Percentiles rank a stretch among this genome's conserved stretches.
phyloP scores from a whole-genome alignment of 495 filamentous ascomycete genomes.

The Hypoxylon trugodes region DNA sequence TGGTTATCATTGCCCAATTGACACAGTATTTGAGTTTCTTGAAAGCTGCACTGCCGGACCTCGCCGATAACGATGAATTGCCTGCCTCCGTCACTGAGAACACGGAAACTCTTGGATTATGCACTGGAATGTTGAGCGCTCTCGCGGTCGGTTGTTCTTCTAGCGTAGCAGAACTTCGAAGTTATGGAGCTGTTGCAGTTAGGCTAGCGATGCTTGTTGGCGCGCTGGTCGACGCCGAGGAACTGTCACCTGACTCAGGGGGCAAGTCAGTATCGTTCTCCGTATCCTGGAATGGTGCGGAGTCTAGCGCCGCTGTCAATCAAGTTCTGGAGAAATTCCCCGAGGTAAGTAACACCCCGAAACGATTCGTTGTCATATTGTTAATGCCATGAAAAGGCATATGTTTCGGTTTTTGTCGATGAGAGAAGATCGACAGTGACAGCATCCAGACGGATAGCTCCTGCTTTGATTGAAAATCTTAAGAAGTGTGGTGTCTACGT shows the following conservation, averaged over 20 bases:
- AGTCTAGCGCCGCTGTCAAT: not conserved
- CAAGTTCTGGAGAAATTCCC: not conserved
- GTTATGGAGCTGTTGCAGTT: slow-evolving; percentile 50
- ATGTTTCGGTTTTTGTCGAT: not conserved
- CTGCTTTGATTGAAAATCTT: too few relatives aligned
- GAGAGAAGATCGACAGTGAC: too few relatives aligned
- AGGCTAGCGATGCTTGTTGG: slow-evolving; percentile 52
- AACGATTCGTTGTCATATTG: not conserved
- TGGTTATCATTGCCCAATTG: not conserved
- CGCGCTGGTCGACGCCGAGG: slow-evolving; percentile 34
- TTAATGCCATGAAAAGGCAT: not conserved
- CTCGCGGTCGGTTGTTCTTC: slow-evolving; percentile 44
- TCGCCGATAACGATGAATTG: not conserved
- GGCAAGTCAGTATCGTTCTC: not conserved
- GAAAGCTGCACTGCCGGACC: too few relatives aligned
- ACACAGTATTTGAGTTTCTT: not conserved
- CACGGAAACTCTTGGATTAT: slow-evolving; percentile 52
- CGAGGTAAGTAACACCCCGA: not conserved
- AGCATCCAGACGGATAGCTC: too few relatives aligned
- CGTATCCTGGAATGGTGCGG: not conserved
- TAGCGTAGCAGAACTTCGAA: slow-evolving; percentile 33
- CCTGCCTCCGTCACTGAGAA: not conserved
- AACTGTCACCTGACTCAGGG: not conserved
- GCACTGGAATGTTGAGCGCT: slow-evolving; percentile 53
- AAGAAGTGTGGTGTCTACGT: too few relatives aligned